These are phyloP conservation scores for Castanopsis chinensis DNA, from an alignment of 306 rosid species.

Conservation along the genomic window DNA sequence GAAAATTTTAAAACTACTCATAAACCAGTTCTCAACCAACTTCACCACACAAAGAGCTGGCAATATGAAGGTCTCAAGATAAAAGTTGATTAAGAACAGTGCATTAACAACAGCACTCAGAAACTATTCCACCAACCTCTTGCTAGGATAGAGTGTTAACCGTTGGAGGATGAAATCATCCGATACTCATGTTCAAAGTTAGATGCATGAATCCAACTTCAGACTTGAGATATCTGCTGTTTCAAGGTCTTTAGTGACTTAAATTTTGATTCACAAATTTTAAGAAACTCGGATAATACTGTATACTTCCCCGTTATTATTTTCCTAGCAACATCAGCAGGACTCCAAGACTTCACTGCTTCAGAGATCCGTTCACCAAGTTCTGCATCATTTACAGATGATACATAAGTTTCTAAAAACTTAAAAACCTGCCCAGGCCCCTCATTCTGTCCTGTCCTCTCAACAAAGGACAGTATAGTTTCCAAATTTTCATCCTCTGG, in stretches of 20 bases:
- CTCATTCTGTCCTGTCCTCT: slow-evolving; percentile 42
- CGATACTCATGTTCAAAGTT: slow-evolving; percentile 4
- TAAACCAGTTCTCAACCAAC: background rate
- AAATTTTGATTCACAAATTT: slow-evolving; percentile 63
- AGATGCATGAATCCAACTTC: slow-evolving; percentile 20
- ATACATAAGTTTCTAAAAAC: slow-evolving; percentile 45
- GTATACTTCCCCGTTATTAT: slow-evolving; percentile 60
- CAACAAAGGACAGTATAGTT: slow-evolving; percentile 42
- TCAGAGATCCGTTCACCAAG: slow-evolving; percentile 58
- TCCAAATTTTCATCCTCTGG: slow-evolving; percentile 65
- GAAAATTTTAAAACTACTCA: background rate
- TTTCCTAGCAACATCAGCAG: slow-evolving; percentile 71
- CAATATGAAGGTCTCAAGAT: background rate
- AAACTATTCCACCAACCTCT: background rate
- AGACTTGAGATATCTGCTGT: slow-evolving; percentile 64
- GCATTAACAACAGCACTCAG: background rate
- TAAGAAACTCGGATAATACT: slow-evolving; percentile 51
- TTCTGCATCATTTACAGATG: slow-evolving; percentile 42
- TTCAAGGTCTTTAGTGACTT: slow-evolving; percentile 56
- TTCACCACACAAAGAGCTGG: background rate
- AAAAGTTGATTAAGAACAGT: background rate
- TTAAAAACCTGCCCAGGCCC: slow-evolving; percentile 73
- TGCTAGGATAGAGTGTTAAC: background rate
- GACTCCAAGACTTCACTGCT: slow-evolving; percentile 73
- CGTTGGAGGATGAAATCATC: background rate